Percentiles rank a stretch among this genome's conserved stretches.
These are phyloP conservation scores for Leptographium lundbergii DNA, from an alignment of 2,329 filamentous ascomycete species.

Conservation along the genomic window DNA sequence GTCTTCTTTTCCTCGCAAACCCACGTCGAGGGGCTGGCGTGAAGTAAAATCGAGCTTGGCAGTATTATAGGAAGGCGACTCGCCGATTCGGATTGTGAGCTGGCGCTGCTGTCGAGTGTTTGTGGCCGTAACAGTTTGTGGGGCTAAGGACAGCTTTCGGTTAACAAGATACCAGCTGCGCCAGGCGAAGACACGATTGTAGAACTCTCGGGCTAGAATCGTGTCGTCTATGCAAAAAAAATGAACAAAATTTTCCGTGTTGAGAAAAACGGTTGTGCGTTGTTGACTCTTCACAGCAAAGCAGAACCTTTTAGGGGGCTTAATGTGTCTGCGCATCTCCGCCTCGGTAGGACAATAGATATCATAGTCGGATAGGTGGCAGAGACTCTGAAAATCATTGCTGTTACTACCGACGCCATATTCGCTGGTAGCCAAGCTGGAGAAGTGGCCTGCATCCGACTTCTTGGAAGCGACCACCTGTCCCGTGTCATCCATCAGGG, in stretches of 20 bases:
- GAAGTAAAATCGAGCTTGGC: background rate
- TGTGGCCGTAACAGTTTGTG: background rate
- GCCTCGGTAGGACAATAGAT: conserved; percentile 67
- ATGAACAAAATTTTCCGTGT: conserved; percentile 77
- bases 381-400: conserved; percentile 59
- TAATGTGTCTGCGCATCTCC: conserved; percentile 57
- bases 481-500: conserved; percentile 53
- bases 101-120: background rate
- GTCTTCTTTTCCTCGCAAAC: conserved; percentile 12
- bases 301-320: conserved; percentile 73
- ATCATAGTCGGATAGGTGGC: conserved; percentile 84
- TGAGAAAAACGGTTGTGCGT: conserved; percentile 71
- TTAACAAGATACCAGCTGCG: conserved; percentile 85
- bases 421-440: conserved; percentile 13
- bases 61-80: too few relatives aligned
- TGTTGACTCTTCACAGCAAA: conserved; percentile 89
- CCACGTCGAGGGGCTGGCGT: background rate
- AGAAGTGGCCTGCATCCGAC: conserved; percentile 32
- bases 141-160: conserved; percentile 36
- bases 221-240: conserved; percentile 77
- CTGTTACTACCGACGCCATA: background rate
- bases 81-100: background rate
- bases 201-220: conserved; percentile 53
- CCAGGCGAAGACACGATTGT: conserved; percentile 63
- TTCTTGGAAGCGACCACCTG: conserved; percentile 65